Percentiles rank a stretch among this genome's conserved stretches.
phyloP scores from a whole-genome alignment of 805 yeast species.

The Ogataea angusta region DNA sequence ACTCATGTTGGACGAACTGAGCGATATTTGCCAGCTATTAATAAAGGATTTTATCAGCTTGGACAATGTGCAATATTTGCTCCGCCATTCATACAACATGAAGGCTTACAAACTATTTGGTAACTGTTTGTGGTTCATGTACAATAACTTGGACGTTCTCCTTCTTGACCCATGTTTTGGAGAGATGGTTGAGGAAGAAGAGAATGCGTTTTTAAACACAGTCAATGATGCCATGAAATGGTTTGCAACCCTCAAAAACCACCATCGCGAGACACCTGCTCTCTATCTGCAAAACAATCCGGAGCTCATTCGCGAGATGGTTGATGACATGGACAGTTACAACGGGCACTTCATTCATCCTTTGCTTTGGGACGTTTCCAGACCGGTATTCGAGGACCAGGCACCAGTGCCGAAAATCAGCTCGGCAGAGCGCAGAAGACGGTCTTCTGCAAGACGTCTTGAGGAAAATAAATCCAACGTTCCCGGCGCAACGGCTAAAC shows the following conservation, averaged over 20 bases:
- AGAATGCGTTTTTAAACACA: conserved; percentile 12
- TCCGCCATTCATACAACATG: conserved; percentile 51
- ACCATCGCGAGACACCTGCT: conserved; percentile 27
- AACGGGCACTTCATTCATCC: conserved; percentile 42
- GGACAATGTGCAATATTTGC: conserved; percentile 57
- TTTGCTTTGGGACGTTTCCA: conserved; percentile 27
- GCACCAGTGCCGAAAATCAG: conserved; percentile 3
- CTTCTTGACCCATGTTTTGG: conserved; percentile 45
- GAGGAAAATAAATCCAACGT: conserved; percentile 21
- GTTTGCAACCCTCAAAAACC: conserved; percentile 30
- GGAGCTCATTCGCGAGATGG: conserved; percentile 30
- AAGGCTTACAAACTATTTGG: conserved; percentile 54
- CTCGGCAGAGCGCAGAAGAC: conserved; percentile 18
- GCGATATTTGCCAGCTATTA: conserved; percentile 57
- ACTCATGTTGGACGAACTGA: conserved; percentile 55
- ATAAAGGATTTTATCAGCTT: conserved; percentile 52
- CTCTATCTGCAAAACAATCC: conserved; percentile 17
- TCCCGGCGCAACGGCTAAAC: conserved; percentile 23
- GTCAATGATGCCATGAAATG: conserved; percentile 36
- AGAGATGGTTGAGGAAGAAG: conserved; percentile 27
- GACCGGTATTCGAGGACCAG: conserved; percentile 20
- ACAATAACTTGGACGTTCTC: conserved; percentile 59
- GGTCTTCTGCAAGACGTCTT: conserved; percentile 23
- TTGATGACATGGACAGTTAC: conserved; percentile 34
- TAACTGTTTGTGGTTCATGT: conserved; percentile 66